Percentiles rank a stretch among this genome's conserved stretches.
Evolutionary conservation across 177 flowering plant species (phyloP).

Genomic region (Vitis hybrid): DNA sequence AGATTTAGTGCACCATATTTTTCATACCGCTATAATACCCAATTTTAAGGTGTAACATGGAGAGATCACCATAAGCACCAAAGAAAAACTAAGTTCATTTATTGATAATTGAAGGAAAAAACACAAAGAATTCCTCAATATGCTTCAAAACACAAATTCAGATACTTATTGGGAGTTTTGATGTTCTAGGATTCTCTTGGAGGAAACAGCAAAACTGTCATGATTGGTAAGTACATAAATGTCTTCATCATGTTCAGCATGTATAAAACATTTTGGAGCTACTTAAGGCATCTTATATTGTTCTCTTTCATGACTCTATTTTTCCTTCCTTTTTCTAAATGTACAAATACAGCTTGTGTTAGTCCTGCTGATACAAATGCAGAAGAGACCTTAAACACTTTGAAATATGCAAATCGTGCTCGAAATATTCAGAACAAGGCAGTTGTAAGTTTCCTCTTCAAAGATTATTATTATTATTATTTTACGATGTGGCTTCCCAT

Average conservation of each 20-base stretch:
- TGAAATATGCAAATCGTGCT: slow-evolving; percentile 98
- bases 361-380: slow-evolving; percentile 99
- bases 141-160: background rate
- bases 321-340: background rate
- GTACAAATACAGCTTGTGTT: slow-evolving; percentile 67
- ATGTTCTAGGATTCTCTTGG: slow-evolving; percentile 80
- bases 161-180: background rate
- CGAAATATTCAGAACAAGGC: slow-evolving; percentile 98
- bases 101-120: no score
- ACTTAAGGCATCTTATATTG: background rate
- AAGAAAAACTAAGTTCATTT: no score
- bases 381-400: slow-evolving; percentile 90
- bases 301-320: background rate
- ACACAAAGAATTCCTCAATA: no score
- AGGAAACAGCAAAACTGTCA: slow-evolving; percentile 93
- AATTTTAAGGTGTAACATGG: no score
- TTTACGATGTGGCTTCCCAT: background rate
- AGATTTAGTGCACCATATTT: no score
- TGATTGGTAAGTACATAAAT: slow-evolving; percentile 71
- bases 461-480: background rate
- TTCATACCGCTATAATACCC: no score
- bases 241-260: background rate
- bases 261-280: background rate
- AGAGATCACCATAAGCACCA: no score
- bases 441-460: slow-evolving; percentile 54